Conservation (phyloP, 345 rosid genomes). For the Passiflora organensis region DNA sequence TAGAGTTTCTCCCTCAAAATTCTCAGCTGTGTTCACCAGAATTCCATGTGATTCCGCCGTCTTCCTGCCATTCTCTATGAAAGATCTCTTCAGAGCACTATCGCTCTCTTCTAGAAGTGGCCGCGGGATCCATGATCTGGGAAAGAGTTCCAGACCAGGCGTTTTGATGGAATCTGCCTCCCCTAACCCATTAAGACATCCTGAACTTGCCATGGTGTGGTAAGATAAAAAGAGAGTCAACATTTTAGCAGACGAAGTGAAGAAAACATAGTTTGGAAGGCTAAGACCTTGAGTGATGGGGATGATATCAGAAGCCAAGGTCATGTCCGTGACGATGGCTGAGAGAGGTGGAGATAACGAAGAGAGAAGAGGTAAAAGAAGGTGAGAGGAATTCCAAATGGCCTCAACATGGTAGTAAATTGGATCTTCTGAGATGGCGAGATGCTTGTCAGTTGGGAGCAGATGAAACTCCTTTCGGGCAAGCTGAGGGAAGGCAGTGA, state of each 20-base stretch:
- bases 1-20: conserved; percentile 16
- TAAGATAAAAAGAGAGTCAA: conserved; percentile 25
- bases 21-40: conserved; percentile 20
- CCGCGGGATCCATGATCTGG: conserved; percentile 26
- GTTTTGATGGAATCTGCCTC: conserved; percentile 5
- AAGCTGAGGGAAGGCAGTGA: conserved; percentile 24
- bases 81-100: conserved; percentile 4
- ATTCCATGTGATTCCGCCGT: conserved; percentile 20
- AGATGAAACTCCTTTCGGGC: conserved; percentile 19
- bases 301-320: conserved; percentile 24
- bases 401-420: conserved; percentile 24
- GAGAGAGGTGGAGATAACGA: conserved; percentile 27
- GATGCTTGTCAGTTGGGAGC: conserved; percentile 7
- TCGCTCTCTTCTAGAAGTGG: conserved; percentile 9
- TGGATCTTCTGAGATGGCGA: conserved; percentile 23
- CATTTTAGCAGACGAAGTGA: conserved; percentile 44
- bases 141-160: conserved; percentile 16
- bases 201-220: conserved; percentile 11
- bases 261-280: conserved; percentile 35
- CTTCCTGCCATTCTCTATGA: conserved; percentile 19
- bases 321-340: conserved; percentile 33
- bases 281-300: conserved; percentile 24
- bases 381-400: conserved; percentile 23
- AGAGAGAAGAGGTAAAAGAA: conserved; percentile 28
- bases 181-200: neutral